These are phyloP conservation scores for Magnaporthiopsis incrustans DNA, from an alignment of 2,329 filamentous ascomycete species.

Conservation along the genomic window DNA sequence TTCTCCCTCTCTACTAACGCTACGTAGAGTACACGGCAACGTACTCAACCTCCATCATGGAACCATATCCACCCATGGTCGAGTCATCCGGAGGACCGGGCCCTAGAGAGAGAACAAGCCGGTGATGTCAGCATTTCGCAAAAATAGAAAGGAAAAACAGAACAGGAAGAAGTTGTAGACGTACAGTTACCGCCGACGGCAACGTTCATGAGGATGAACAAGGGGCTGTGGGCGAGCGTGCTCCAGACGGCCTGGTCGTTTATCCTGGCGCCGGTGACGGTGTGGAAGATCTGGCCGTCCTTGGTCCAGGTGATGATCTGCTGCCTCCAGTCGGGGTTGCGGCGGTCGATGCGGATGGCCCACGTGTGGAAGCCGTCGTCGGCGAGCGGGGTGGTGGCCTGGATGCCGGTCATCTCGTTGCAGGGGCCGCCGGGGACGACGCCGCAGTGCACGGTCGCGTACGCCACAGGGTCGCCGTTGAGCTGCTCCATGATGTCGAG, in stretches of 20 bases:
- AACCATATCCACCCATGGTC: constrained; percentile 28
- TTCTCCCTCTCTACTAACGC: background rate
- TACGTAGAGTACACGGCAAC: constrained; percentile 28
- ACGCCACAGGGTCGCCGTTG: constrained; percentile 33
- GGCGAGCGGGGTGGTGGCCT: constrained; percentile 27
- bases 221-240: constrained; percentile 31
- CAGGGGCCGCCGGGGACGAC: constrained; percentile 35
- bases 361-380: constrained; percentile 41
- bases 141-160: background rate
- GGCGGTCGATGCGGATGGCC: constrained; percentile 38
- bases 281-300: constrained; percentile 35
- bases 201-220: constrained; percentile 40
- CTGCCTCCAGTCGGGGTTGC: constrained; percentile 31
- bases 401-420: constrained; percentile 37
- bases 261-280: constrained; percentile 33
- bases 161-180: constrained; percentile 9
- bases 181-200: constrained; percentile 36
- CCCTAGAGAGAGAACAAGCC: constrained; percentile 12
- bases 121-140: background rate
- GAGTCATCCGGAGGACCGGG: constrained; percentile 23
- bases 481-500: constrained; percentile 46
- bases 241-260: constrained; percentile 35
- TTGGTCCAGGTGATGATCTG: constrained; percentile 42
- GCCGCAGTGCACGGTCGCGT: constrained; percentile 43
- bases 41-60: constrained; percentile 33